A percentile compares a stretch with the other conserved stretches of the same genome.
These are phyloP conservation scores for Vachellia pachyceras DNA, from an alignment of 306 rosid genomes.

Conservation along the genomic window DNA sequence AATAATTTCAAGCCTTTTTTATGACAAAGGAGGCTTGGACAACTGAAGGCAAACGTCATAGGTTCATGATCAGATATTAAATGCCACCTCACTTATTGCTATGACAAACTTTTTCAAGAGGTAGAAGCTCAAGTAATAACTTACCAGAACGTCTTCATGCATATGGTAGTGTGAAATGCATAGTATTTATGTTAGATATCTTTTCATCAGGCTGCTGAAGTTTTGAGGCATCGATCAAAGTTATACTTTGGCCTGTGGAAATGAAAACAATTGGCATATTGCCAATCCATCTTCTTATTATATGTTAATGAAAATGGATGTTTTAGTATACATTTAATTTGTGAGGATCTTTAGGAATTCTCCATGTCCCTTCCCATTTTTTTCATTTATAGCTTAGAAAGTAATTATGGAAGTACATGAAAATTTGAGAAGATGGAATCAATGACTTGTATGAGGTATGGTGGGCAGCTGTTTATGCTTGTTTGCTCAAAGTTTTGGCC, in stretches of 20 bases:
- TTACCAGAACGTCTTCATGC: slow-evolving; percentile 37
- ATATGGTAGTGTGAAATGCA: slow-evolving; percentile 39
- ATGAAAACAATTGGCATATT: neutral
- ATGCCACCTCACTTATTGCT: slow-evolving; percentile 82
- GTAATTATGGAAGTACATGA: neutral
- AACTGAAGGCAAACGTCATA: neutral
- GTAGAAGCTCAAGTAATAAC: slow-evolving; percentile 80
- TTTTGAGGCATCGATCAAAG: slow-evolving; percentile 70
- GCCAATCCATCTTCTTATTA: neutral
- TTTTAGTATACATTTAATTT: neutral
- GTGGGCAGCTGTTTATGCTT: neutral
- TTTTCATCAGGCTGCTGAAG: slow-evolving; percentile 83
- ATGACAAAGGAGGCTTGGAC: neutral
- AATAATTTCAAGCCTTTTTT: neutral
- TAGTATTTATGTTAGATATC: slow-evolving; percentile 46
- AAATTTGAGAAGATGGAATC: slow-evolving; percentile 7
- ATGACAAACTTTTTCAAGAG: slow-evolving; percentile 86
- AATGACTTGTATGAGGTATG: neutral
- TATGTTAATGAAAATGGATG: slow-evolving; percentile 7
- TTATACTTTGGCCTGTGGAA: neutral
- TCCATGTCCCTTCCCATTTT: neutral
- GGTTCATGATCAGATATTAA: slow-evolving; percentile 42
- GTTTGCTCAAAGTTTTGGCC: neutral
- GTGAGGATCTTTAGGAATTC: neutral
- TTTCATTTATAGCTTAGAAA: too few relatives aligned